Percentiles rank a stretch among this genome's conserved stretches.
phyloP scores from a whole-genome alignment of 257 asterid species.

The Fraxinus quadrangulata region DNA sequence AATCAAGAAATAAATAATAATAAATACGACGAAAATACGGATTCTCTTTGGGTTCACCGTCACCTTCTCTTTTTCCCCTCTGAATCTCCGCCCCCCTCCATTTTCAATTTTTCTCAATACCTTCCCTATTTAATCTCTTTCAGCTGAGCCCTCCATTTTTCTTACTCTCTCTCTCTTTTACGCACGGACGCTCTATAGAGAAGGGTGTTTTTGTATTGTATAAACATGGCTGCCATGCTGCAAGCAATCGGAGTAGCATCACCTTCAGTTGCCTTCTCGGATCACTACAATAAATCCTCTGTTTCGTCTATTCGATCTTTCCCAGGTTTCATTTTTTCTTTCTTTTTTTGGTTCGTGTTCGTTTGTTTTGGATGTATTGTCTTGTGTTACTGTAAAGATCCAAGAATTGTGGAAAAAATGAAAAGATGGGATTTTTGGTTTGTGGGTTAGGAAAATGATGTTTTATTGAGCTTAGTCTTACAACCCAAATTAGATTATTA shows the following conservation, averaged over 20 bases:
- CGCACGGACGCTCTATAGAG: neutral
- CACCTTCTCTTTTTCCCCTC: neutral
- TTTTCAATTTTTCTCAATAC: neutral
- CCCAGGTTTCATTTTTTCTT: neutral
- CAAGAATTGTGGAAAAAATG: neutral
- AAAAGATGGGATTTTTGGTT: conserved; percentile 16
- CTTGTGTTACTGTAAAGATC: neutral
- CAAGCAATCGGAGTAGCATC: conserved; percentile 54
- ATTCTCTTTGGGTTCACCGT: neutral
- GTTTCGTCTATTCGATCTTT: conserved; percentile 29
- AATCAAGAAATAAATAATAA: neutral
- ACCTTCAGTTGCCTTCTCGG: conserved; percentile 39
- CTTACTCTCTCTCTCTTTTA: conserved; percentile 22
- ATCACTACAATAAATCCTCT: conserved; percentile 44
- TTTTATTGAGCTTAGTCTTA: conserved; percentile 1
- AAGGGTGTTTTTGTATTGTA: neutral
- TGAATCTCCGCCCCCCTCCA: conserved; percentile 7
- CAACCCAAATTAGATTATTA: neutral
- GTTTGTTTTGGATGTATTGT: neutral
- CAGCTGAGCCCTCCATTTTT: neutral
- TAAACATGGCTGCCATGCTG: conserved; percentile 34
- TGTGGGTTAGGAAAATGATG: neutral
- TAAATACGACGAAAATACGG: neutral
- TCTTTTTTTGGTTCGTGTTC: neutral
- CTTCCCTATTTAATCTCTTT: neutral